Evolutionary conservation across 108 stramenopile genomes (phyloP).

Genomic region (Pseudonitzschia multiseries): DNA sequence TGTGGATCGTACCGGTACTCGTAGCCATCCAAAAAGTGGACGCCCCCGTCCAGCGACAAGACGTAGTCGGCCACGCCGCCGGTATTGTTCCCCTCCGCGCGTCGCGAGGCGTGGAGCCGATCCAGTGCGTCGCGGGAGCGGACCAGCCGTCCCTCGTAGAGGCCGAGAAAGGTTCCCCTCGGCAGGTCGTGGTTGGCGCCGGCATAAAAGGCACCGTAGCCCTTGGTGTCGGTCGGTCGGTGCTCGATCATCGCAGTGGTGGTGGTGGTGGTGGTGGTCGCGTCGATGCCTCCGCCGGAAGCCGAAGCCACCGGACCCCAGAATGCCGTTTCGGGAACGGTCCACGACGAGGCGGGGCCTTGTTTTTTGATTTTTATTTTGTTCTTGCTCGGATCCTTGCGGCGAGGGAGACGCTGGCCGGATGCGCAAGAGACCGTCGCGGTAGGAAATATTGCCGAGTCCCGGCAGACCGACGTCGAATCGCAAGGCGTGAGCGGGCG

Average conservation of each 20-base stretch:
- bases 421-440: conserved; percentile 3
- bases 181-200: background rate
- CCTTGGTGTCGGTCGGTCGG: conserved; percentile 6
- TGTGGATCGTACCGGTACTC: conserved; percentile 24
- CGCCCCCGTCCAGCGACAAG: conserved; percentile 41
- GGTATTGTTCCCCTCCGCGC: background rate
- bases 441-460: background rate
- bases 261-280: background rate
- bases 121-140: conserved; percentile 12
- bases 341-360: background rate
- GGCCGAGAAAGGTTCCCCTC: conserved; percentile 34
- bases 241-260: background rate
- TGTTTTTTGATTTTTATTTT: too few relatives aligned
- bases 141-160: conserved; percentile 33
- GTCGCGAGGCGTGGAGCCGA: background rate
- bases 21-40: conserved; percentile 43
- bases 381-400: too few relatives aligned
- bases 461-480: conserved; percentile 1
- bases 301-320: background rate
- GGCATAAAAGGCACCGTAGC: conserved; percentile 34
- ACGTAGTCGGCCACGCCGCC: conserved; percentile 27
- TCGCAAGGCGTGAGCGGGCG: background rate
- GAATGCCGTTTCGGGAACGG: background rate
- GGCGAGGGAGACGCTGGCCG: background rate
- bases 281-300: background rate